Evolutionary conservation across 768 basidiomycete species (phyloP).

Genomic region (Hygrophorus russula): DNA sequence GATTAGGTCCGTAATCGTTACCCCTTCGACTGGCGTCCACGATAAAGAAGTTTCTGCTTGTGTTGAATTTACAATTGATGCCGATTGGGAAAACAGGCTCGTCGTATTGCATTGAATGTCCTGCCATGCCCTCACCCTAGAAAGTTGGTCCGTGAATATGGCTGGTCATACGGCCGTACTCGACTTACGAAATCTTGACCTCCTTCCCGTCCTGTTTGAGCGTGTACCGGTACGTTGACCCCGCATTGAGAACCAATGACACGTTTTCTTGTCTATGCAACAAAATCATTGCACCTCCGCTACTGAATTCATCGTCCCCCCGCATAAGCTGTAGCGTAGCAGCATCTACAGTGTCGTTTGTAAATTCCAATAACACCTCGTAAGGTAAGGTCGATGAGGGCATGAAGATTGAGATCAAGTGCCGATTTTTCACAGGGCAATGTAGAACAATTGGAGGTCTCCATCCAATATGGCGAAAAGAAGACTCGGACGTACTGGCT

Average conservation of each 20-base stretch:
- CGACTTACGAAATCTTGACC: slow-evolving; percentile 34
- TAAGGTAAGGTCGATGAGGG: slow-evolving; percentile 41
- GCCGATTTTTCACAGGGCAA: background rate
- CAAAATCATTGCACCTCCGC: slow-evolving; percentile 22
- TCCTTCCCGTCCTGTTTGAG: slow-evolving; percentile 27
- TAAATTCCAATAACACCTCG: slow-evolving; percentile 41
- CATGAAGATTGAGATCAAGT: slow-evolving; percentile 15
- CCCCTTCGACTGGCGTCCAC: slow-evolving; percentile 13
- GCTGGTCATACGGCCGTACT: background rate
- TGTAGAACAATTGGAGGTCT: background rate
- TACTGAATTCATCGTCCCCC: slow-evolving; percentile 15
- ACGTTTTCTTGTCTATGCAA: slow-evolving; percentile 30
- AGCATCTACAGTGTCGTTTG: slow-evolving; percentile 32
- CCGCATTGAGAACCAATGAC: slow-evolving; percentile 38
- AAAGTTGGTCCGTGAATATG: background rate
- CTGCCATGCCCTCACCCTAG: slow-evolving; percentile 31
- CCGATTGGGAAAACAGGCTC: background rate
- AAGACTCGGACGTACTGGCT: background rate
- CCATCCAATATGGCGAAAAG: background rate
- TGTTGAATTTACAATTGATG: slow-evolving; percentile 15
- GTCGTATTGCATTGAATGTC: slow-evolving; percentile 26
- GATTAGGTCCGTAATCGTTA: slow-evolving; percentile 10
- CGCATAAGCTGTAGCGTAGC: slow-evolving; percentile 28
- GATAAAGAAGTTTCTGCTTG: slow-evolving; percentile 7
- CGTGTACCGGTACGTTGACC: slow-evolving; percentile 35